Conservation (phyloP, 495 filamentous ascomycete species). For the Ascobolus immersus region DNA sequence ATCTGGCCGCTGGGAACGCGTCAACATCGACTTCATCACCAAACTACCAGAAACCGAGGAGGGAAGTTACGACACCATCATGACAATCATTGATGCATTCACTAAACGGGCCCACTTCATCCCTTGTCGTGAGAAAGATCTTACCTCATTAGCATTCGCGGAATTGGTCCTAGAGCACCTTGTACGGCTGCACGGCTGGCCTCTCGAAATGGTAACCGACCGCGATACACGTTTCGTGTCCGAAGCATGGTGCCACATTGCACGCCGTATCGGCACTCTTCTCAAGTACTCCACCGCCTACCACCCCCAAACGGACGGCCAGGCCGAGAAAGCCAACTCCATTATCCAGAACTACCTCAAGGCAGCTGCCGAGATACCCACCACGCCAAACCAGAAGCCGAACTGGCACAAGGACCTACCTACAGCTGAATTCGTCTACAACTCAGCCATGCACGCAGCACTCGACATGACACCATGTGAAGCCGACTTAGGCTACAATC, state of each 20-base stretch:
- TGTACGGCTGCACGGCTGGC: no score
- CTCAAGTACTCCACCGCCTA: not conserved
- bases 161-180: no score
- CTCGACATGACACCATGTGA: not conserved
- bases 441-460: not conserved
- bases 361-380: no score
- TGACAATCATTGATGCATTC: conserved; percentile 1
- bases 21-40: conserved; percentile 4
- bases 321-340: not conserved
- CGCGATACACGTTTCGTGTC: not conserved
- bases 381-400: not conserved
- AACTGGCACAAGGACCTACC: not conserved
- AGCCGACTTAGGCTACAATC: not conserved
- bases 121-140: not conserved
- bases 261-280: not conserved
- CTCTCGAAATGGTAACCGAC: not conserved
- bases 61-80: not conserved
- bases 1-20: not conserved
- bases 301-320: not conserved
- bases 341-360: not conserved
- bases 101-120: conserved; percentile 2
- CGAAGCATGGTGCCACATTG: not conserved
- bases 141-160: not conserved
- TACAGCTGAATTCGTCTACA: not conserved
- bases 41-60: not conserved